These are phyloP conservation scores for Rhodotorula diobovata DNA, from an alignment of 768 basidiomycete genomes.

Conservation along the genomic window DNA sequence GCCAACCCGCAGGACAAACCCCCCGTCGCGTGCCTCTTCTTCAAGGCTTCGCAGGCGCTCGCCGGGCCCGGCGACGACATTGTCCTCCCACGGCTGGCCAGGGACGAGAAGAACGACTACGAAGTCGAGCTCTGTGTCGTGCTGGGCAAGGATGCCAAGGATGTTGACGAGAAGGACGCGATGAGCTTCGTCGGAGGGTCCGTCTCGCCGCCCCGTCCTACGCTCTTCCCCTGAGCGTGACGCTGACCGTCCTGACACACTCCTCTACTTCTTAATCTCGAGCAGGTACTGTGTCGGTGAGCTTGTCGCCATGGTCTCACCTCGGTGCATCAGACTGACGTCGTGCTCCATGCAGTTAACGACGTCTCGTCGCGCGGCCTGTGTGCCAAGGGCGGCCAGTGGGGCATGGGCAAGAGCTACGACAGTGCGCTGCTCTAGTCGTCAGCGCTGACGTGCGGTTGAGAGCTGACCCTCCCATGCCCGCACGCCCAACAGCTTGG, in stretches of 20 bases:
- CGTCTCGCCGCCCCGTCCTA: neutral
- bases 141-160: conserved; percentile 45
- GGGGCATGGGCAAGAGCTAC: conserved; percentile 35
- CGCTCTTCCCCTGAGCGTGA: no score
- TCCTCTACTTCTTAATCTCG: no score
- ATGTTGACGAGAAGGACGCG: conserved; percentile 46
- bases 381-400: conserved; percentile 34
- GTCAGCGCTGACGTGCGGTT: neutral
- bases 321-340: neutral
- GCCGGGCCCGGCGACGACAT: conserved; percentile 44
- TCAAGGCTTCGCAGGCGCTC: conserved; percentile 45
- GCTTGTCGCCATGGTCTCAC: neutral
- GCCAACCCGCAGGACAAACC: conserved; percentile 13
- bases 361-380: conserved; percentile 40
- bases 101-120: conserved; percentile 43
- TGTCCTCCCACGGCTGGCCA: conserved; percentile 40
- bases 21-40: conserved; percentile 44
- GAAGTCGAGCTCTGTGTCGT: conserved; percentile 47
- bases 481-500: conserved; percentile 17
- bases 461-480: neutral
- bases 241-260: no score
- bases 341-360: conserved; percentile 32
- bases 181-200: conserved; percentile 44
- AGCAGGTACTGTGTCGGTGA: conserved; percentile 34
- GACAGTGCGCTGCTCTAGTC: conserved; percentile 11